Evolutionary conservation across 805 yeast genomes (phyloP).

Genomic region (Metschnikowia drakensbergensis): DNA sequence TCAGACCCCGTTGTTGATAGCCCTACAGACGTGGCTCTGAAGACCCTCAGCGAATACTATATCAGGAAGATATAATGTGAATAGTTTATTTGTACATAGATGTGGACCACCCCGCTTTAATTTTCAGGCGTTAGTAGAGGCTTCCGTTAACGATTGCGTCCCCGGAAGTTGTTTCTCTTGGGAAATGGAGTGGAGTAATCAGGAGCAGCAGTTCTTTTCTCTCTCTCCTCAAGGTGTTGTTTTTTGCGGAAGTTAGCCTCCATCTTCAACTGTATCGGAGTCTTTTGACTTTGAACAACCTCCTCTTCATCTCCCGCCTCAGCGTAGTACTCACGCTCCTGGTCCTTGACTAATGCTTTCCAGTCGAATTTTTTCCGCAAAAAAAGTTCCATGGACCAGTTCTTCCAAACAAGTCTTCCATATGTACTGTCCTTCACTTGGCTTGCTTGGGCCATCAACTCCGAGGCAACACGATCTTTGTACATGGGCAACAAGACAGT

Average conservation of each 20-base stretch:
- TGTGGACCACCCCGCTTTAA: background rate
- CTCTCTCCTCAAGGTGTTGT: constrained; percentile 25
- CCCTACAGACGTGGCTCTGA: constrained; percentile 62
- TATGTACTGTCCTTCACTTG: constrained; percentile 79
- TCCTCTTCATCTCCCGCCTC: constrained; percentile 17
- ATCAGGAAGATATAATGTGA: constrained; percentile 21
- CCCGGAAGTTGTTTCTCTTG: constrained; percentile 11
- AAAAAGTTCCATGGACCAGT: constrained; percentile 86
- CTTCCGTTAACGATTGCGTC: constrained; percentile 9
- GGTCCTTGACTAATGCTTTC: constrained; percentile 58
- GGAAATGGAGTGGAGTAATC: constrained; percentile 9
- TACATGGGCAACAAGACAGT: constrained; percentile 73
- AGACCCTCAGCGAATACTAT: constrained; percentile 53
- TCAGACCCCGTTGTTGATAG: constrained; percentile 82
- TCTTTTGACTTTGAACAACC: constrained; percentile 22
- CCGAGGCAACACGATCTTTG: constrained; percentile 80
- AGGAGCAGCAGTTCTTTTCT: constrained; percentile 22
- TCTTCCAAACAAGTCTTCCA: constrained; percentile 92
- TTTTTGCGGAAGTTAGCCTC: constrained; percentile 34
- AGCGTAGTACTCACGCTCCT: constrained; percentile 32
- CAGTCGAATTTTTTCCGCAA: constrained; percentile 74
- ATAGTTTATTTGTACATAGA: background rate
- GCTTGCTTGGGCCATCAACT: constrained; percentile 54
- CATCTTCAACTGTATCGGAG: constrained; percentile 41
- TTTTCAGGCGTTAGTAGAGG: background rate